Evolutionary conservation across 2,329 filamentous ascomycete species (phyloP).

Genomic region (Pochonia chlamydosporia): DNA sequence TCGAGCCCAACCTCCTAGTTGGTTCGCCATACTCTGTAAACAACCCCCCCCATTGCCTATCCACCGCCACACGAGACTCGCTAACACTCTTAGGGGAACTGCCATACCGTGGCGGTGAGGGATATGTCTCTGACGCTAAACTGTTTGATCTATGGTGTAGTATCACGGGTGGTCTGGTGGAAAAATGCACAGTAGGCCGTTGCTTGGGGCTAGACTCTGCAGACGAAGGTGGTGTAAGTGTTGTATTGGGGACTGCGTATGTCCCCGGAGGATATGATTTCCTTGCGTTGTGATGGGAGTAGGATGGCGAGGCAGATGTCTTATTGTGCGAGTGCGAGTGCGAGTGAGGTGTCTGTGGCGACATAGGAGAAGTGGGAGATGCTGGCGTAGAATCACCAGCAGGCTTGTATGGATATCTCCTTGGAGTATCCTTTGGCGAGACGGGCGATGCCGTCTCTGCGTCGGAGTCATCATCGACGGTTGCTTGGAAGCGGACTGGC

Average conservation of each 20-base stretch:
- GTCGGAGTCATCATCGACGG: conserved; percentile 15
- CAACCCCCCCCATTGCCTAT: conserved; percentile 70
- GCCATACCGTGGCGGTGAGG: conserved; percentile 1
- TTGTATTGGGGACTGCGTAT: neutral
- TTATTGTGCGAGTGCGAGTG: neutral
- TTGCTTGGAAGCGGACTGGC: conserved; percentile 11
- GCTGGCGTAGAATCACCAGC: neutral
- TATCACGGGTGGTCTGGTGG: conserved; percentile 20
- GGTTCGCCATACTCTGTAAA: conserved; percentile 64
- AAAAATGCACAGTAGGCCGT: conserved; percentile 25
- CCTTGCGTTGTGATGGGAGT: no score
- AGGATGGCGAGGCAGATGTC: neutral
- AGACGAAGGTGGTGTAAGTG: conserved; percentile 5
- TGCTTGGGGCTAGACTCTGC: conserved; percentile 8
- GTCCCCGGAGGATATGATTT: no score
- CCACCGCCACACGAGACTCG: conserved; percentile 37
- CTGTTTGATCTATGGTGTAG: conserved; percentile 14
- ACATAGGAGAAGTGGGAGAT: neutral
- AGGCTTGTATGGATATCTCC: neutral
- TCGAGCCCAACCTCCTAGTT: conserved; percentile 62
- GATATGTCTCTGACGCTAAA: neutral
- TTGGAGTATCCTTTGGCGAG: neutral
- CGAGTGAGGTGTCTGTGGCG: neutral
- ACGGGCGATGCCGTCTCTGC: neutral
- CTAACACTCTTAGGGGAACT: conserved; percentile 5